A percentile compares a stretch with the other conserved stretches of the same genome.
These are phyloP conservation scores for Lotus japonicus DNA, from an alignment of 306 rosid genomes.

Conservation along the genomic window DNA sequence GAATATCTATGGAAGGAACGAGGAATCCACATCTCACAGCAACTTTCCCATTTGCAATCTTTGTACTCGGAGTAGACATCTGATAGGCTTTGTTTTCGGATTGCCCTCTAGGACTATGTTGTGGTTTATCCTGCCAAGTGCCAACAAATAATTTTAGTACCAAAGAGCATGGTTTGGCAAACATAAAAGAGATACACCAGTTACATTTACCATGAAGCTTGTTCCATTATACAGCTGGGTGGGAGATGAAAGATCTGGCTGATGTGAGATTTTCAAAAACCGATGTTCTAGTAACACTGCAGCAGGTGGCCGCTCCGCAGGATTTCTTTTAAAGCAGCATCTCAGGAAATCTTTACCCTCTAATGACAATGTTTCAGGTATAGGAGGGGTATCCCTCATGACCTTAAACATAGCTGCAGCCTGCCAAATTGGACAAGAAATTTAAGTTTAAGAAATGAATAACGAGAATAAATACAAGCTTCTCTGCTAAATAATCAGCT, in stretches of 20 bases:
- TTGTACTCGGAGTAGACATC: slow-evolving; percentile 23
- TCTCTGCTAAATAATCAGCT: too few relatives aligned
- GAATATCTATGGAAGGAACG: slow-evolving; percentile 4
- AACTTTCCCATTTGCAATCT: slow-evolving; percentile 32
- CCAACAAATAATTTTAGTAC: slow-evolving; percentile 10
- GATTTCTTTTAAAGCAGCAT: slow-evolving; percentile 81
- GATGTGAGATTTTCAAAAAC: slow-evolving; percentile 61
- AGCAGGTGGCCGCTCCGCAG: slow-evolving; percentile 80
- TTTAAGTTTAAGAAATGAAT: slow-evolving; percentile 15
- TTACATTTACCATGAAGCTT: slow-evolving; percentile 39
- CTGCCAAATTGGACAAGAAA: slow-evolving; percentile 34
- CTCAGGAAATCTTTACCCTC: slow-evolving; percentile 76
- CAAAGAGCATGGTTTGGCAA: slow-evolving; percentile 5
- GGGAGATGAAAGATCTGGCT: slow-evolving; percentile 35
- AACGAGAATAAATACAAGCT: not conserved
- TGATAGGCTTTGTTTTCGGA: slow-evolving; percentile 40
- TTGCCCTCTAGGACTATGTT: slow-evolving; percentile 33
- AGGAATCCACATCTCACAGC: slow-evolving; percentile 37
- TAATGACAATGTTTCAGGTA: slow-evolving; percentile 67
- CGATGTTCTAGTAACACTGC: slow-evolving; percentile 64
- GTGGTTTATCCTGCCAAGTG: slow-evolving; percentile 63
- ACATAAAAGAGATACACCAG: not conserved
- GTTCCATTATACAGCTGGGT: slow-evolving; percentile 27
- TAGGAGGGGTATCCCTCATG: slow-evolving; percentile 66
- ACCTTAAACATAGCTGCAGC: slow-evolving; percentile 97